These are phyloP conservation scores for Pilasporangium apinafurcum DNA, from an alignment of 352 stramenopile genomes.

Conservation along the genomic window DNA sequence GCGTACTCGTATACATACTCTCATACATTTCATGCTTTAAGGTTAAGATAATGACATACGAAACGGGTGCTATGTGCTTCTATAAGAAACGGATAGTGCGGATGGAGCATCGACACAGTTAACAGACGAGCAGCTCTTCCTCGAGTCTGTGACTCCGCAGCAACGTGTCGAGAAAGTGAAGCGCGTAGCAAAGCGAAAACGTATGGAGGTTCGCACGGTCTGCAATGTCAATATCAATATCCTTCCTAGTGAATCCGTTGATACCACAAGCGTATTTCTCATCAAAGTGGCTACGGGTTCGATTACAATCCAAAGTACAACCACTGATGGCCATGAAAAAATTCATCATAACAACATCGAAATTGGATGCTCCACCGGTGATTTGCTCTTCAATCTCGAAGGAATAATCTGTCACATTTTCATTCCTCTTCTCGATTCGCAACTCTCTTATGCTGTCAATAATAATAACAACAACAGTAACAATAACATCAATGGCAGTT, in stretches of 20 bases:
- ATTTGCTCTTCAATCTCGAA: conserved; percentile 79
- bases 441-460: conserved; percentile 30
- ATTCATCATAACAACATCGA: conserved; percentile 69
- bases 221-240: conserved; percentile 70
- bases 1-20: not conserved
- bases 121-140: conserved; percentile 70
- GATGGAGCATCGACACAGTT: conserved; percentile 17
- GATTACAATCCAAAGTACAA: conserved; percentile 27
- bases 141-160: conserved; percentile 26
- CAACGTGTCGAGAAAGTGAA: conserved; percentile 31
- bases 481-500: conserved; percentile 7
- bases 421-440: conserved; percentile 78
- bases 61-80: not conserved
- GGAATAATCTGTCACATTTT: conserved; percentile 87
- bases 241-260: conserved; percentile 49
- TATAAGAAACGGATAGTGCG: not conserved
- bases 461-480: conserved; percentile 6
- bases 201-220: conserved; percentile 39
- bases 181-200: conserved; percentile 35
- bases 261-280: conserved; percentile 67
- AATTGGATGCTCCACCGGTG: conserved; percentile 83
- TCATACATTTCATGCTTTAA: not conserved
- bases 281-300: conserved; percentile 62
- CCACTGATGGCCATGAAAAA: conserved; percentile 30
- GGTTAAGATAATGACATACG: not conserved